Percentiles rank a stretch among this genome's conserved stretches.
phyloP scores from a whole-genome alignment of 345 rosid species.

The Raphanus sativus region DNA sequence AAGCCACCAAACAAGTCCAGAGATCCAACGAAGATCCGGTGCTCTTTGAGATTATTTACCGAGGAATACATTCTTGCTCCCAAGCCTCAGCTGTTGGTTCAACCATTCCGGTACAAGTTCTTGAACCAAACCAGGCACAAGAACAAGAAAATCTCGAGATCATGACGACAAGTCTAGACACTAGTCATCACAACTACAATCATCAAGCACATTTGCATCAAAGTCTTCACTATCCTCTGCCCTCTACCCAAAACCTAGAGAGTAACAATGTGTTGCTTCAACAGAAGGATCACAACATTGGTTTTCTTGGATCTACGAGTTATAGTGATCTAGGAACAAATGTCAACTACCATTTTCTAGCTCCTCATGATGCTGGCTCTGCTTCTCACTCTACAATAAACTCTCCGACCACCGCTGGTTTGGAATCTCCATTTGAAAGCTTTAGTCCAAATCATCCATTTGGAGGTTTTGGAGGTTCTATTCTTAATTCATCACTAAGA shows the following conservation, averaged over 20 bases:
- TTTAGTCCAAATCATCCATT: constrained; percentile 28
- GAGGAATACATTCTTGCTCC: constrained; percentile 75
- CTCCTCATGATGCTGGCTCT: constrained; percentile 20
- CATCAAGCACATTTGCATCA: constrained; percentile 16
- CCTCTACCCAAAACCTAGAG: constrained; percentile 19
- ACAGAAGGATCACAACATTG: constrained; percentile 13
- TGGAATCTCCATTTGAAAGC: constrained; percentile 29
- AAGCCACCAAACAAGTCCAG: constrained; percentile 88
- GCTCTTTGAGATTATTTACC: constrained; percentile 59
- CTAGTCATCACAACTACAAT: constrained; percentile 14
- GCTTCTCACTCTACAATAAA: constrained; percentile 31
- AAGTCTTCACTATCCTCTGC: constrained; percentile 34
- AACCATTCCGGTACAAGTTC: constrained; percentile 31
- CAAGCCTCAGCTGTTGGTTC: constrained; percentile 31
- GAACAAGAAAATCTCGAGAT: constrained; percentile 39
- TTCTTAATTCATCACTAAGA: constrained; percentile 10
- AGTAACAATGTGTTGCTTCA: constrained; percentile 20
- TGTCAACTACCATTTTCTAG: constrained; percentile 32
- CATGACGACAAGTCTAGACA: constrained; percentile 33
- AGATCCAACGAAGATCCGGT: constrained; percentile 65
- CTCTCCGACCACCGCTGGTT: constrained; percentile 17
- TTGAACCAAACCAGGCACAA: constrained; percentile 34
- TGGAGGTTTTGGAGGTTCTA: constrained; percentile 34
- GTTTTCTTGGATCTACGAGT: constrained; percentile 22
- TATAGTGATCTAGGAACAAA: neutral